phyloP scores from a whole-genome alignment of 148 eudicot species.

The Rhododendron molle region DNA sequence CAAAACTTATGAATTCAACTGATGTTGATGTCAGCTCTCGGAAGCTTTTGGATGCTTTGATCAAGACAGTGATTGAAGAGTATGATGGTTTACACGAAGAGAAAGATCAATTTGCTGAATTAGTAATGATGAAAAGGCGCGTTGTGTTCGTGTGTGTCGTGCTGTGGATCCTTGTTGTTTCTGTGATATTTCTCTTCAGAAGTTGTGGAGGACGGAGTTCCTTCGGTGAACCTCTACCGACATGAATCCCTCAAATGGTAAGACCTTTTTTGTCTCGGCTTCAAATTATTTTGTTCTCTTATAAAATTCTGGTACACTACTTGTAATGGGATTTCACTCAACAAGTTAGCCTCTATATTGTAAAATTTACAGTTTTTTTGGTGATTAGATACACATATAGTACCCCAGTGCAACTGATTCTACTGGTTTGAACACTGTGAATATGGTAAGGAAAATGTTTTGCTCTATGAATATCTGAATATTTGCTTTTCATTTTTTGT shows the following conservation, averaged over 20 bases:
- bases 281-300: background rate
- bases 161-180: slow-evolving; percentile 28
- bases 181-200: slow-evolving; percentile 14
- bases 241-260: slow-evolving; percentile 24
- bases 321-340: background rate
- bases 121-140: slow-evolving; percentile 20
- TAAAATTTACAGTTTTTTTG: background rate
- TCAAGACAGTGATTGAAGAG: slow-evolving; percentile 40
- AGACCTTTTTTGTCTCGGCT: background rate
- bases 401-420: too few relatives aligned
- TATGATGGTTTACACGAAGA: slow-evolving; percentile 36
- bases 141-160: slow-evolving; percentile 23
- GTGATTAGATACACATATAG: background rate
- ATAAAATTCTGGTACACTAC: too few relatives aligned
- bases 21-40: slow-evolving; percentile 27
- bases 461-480: too few relatives aligned
- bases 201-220: slow-evolving; percentile 19
- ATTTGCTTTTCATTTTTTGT: too few relatives aligned
- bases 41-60: slow-evolving; percentile 44
- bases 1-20: slow-evolving; percentile 29
- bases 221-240: slow-evolving; percentile 33
- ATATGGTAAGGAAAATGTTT: too few relatives aligned
- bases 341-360: background rate
- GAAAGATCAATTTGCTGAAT: slow-evolving; percentile 24
- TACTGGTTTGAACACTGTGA: too few relatives aligned